Evolutionary conservation across 1,284 basidiomycete genomes (phyloP).

Genomic region (Malassezia furfur): DNA sequence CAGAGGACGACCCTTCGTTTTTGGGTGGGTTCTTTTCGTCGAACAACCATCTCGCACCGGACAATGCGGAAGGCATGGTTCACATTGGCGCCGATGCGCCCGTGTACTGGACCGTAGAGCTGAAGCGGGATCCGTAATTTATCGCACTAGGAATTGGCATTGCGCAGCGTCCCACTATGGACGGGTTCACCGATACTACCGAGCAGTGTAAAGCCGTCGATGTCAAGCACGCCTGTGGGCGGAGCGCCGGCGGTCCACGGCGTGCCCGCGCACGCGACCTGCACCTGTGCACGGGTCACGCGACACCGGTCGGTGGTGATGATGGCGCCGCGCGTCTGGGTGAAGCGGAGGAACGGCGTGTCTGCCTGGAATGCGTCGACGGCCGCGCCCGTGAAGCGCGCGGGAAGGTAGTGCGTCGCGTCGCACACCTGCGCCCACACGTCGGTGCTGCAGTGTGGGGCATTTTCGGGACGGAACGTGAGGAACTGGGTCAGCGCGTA

Average conservation of each 20-base stretch:
- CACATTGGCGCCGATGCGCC: constrained; percentile 67
- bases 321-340: constrained; percentile 6
- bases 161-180: neutral
- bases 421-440: constrained; percentile 14
- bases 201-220: neutral
- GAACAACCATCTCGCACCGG: constrained; percentile 65
- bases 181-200: neutral
- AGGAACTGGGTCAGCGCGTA: constrained; percentile 2
- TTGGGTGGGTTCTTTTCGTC: constrained; percentile 59
- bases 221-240: neutral
- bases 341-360: constrained; percentile 1
- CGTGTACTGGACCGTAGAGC: constrained; percentile 78
- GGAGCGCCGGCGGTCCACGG: neutral
- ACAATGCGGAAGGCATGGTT: constrained; percentile 49
- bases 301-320: neutral
- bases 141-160: no score
- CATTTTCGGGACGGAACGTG: constrained; percentile 11
- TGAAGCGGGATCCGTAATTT: constrained; percentile 7
- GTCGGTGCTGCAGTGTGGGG: neutral
- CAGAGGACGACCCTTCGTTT: constrained; percentile 21
- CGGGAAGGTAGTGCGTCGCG: constrained; percentile 4
- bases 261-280: neutral
- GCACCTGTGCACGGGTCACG: neutral
- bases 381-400: constrained; percentile 1
- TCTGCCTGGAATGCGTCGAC: constrained; percentile 1